Conservation (phyloP, 2,329 filamentous ascomycete genomes). For the Didymella glomerata region DNA sequence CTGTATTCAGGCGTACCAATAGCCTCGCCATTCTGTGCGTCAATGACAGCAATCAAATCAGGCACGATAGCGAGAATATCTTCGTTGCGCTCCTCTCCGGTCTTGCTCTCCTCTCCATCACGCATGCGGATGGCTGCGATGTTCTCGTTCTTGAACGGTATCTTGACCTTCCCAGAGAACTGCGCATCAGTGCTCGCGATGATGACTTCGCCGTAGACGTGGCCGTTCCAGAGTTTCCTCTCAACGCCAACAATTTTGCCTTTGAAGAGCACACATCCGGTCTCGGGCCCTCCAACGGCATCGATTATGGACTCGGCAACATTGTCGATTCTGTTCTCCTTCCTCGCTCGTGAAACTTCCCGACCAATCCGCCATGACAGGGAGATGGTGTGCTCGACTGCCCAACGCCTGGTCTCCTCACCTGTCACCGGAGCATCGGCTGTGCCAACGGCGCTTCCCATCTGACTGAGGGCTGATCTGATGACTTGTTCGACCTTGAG, state of each 20-base stretch:
- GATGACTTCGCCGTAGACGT: slow-evolving; percentile 55
- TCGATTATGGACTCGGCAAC: slow-evolving; percentile 53
- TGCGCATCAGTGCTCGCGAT: slow-evolving; percentile 44
- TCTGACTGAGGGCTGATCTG: slow-evolving; percentile 47
- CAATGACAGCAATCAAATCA: slow-evolving; percentile 60
- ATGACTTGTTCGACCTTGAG: slow-evolving; percentile 52
- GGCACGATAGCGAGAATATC: slow-evolving; percentile 59
- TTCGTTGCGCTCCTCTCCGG: slow-evolving; percentile 48
- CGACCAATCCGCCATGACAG: slow-evolving; percentile 52
- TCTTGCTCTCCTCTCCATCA: slow-evolving; percentile 32
- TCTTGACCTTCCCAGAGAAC: slow-evolving; percentile 62
- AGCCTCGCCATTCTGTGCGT: slow-evolving; percentile 59
- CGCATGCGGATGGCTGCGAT: slow-evolving; percentile 62
- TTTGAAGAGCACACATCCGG: slow-evolving; percentile 54
- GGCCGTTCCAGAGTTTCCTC: slow-evolving; percentile 52
- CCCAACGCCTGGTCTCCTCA: slow-evolving; percentile 49
- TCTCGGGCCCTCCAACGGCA: slow-evolving; percentile 51
- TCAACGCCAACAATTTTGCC: slow-evolving; percentile 58
- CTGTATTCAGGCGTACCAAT: slow-evolving; percentile 64
- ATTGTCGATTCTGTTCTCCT: slow-evolving; percentile 48
- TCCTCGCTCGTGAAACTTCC: slow-evolving; percentile 47
- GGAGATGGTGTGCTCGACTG: slow-evolving; percentile 51
- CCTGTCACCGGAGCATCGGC: slow-evolving; percentile 52
- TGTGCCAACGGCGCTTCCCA: slow-evolving; percentile 48
- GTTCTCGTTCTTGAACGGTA: slow-evolving; percentile 79